phyloP scores from a whole-genome alignment of 75 land plant species.

The Selaginella tamariscina region DNA sequence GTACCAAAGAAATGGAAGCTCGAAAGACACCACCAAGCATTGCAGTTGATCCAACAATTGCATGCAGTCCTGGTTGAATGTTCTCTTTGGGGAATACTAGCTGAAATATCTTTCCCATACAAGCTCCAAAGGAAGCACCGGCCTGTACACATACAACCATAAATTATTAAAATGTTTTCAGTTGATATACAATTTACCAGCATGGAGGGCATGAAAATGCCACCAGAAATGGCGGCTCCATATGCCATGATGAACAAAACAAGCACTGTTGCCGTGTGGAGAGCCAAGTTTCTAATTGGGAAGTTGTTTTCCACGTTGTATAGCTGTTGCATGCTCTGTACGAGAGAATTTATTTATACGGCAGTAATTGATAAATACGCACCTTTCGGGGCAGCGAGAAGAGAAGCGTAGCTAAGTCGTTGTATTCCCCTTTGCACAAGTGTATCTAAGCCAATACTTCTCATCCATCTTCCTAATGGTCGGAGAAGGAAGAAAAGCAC shows the following conservation, averaged over 20 bases:
- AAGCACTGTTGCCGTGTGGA: slow-evolving; percentile 26
- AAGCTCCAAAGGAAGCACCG: slow-evolving; percentile 36
- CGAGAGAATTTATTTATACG: too few species aligned
- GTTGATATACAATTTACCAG: slow-evolving; percentile 19
- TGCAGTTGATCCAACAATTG: slow-evolving; percentile 35
- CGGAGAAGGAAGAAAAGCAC: too few species aligned
- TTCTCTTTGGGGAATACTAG: slow-evolving; percentile 29
- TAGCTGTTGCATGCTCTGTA: slow-evolving; percentile 12
- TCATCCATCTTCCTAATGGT: slow-evolving; percentile 10
- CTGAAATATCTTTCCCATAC: slow-evolving; percentile 26
- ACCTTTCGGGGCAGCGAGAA: slow-evolving; percentile 37
- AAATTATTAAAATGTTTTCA: background rate
- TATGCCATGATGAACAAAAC: slow-evolving; percentile 30
- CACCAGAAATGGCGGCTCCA: slow-evolving; percentile 38
- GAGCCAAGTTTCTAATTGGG: slow-evolving; percentile 20
- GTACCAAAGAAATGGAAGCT: slow-evolving; percentile 36
- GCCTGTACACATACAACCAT: slow-evolving; percentile 18
- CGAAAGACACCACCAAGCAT: slow-evolving; percentile 43
- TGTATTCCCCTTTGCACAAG: slow-evolving; percentile 26
- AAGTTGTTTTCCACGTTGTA: slow-evolving; percentile 12
- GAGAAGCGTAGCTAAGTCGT: slow-evolving; percentile 32
- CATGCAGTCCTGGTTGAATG: slow-evolving; percentile 38
- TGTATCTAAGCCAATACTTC: slow-evolving; percentile 32
- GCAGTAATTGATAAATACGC: too few species aligned
- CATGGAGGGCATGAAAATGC: slow-evolving; percentile 37